A percentile compares a stretch with the other conserved stretches of the same genome.
Conservation (phyloP, 2,329 filamentous ascomycete genomes). For the Colletotrichum paranaense region DNA sequence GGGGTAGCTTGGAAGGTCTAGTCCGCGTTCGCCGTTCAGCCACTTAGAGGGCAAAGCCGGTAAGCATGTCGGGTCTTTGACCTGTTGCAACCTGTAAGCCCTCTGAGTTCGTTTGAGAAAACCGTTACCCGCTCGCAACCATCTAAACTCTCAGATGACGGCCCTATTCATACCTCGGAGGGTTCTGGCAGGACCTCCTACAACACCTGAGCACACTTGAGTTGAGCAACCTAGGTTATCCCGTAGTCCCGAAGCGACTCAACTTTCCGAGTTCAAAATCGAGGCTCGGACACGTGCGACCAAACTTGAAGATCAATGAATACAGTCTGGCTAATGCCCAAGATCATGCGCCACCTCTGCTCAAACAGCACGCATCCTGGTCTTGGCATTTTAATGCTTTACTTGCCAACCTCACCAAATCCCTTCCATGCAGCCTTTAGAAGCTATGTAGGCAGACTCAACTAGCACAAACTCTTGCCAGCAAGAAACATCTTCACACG, state of each 20-base stretch:
- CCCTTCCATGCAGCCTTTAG: background rate
- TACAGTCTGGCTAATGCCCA: too few species aligned
- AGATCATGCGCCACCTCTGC: too few species aligned
- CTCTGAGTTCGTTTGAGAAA: conserved; percentile 26
- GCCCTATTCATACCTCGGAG: background rate
- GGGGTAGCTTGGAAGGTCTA: background rate
- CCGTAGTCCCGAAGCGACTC: background rate
- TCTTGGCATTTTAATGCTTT: too few species aligned
- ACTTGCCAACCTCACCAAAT: background rate
- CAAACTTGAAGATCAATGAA: background rate
- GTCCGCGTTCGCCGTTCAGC: background rate
- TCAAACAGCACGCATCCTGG: too few species aligned
- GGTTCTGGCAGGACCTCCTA: background rate
- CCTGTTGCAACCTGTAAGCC: background rate
- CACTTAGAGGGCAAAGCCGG: background rate
- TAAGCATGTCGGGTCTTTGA: background rate
- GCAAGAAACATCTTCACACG: background rate
- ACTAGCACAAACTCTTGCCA: background rate
- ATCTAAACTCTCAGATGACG: conserved; percentile 10
- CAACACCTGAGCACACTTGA: background rate
- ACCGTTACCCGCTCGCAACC: conserved; percentile 15
- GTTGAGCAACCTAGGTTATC: background rate
- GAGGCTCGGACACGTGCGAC: background rate
- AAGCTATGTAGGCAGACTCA: background rate
- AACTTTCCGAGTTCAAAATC: background rate